These are phyloP conservation scores for Neopestalotiopsis rosae DNA, from an alignment of 2,329 filamentous ascomycete genomes.

Conservation along the genomic window DNA sequence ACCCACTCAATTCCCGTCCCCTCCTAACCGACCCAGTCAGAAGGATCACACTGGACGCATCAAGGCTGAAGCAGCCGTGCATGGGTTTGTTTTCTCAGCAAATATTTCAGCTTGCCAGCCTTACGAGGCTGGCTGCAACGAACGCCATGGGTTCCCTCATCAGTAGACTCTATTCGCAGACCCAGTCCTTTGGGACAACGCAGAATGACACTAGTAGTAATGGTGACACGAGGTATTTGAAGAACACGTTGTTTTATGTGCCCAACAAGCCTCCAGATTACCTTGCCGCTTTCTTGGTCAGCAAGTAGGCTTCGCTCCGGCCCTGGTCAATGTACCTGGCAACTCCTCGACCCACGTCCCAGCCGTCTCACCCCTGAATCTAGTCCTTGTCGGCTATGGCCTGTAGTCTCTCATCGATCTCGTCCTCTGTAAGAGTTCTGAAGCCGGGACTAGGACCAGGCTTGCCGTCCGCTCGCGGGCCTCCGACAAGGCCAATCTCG, in stretches of 20 bases:
- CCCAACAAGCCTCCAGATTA: slow-evolving; percentile 14
- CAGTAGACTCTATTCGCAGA: slow-evolving; percentile 16
- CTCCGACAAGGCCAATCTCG: slow-evolving; percentile 96
- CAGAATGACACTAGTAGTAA: slow-evolving; percentile 16
- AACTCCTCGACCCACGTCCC: slow-evolving; percentile 30
- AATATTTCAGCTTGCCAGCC: slow-evolving; percentile 13
- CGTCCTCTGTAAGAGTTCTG: slow-evolving; percentile 90
- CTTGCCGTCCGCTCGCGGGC: slow-evolving; percentile 80
- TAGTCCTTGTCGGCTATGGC: slow-evolving; percentile 99
- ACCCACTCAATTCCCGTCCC: not conserved
- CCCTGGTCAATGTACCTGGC: slow-evolving; percentile 9
- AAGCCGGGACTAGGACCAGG: slow-evolving; percentile 82
- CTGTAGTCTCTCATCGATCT: slow-evolving; percentile 98
- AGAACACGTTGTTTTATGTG: slow-evolving; percentile 8
- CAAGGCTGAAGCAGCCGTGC: not conserved
- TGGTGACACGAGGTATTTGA: slow-evolving; percentile 18
- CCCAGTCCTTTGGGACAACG: slow-evolving; percentile 33
- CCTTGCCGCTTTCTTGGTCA: not conserved
- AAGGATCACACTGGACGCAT: not conserved
- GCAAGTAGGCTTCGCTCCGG: slow-evolving; percentile 9
- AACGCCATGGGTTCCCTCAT: slow-evolving; percentile 18
- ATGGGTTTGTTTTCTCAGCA: not conserved
- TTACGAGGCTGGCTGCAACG: slow-evolving; percentile 20
- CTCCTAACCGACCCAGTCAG: slow-evolving; percentile 22
- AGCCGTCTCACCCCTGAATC: slow-evolving; percentile 38